A percentile compares a stretch with the other conserved stretches of the same genome.
phyloP scores from a whole-genome alignment of 2,329 filamentous ascomycete genomes.

The Pestalotiopsis sp. region DNA sequence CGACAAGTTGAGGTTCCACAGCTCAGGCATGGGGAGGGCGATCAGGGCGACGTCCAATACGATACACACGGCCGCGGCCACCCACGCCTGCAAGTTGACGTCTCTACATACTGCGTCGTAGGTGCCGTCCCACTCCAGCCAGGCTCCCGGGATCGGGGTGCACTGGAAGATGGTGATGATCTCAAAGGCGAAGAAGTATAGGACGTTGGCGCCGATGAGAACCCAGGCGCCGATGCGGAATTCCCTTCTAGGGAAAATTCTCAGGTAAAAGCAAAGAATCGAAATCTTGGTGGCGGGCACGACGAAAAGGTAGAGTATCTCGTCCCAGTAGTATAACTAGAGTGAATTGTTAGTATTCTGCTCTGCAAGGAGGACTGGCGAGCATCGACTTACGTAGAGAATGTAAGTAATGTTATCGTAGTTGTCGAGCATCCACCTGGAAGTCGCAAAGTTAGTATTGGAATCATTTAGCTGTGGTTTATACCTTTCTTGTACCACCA shows the following conservation, averaged over 20 bases:
- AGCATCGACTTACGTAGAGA: background rate
- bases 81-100: slow-evolving; percentile 23
- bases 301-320: slow-evolving; percentile 1
- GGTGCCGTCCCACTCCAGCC: slow-evolving; percentile 23
- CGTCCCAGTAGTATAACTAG: slow-evolving; percentile 8
- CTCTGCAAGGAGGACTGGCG: background rate
- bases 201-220: slow-evolving; percentile 21
- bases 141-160: slow-evolving; percentile 21
- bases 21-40: slow-evolving; percentile 22
- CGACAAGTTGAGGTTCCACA: slow-evolving; percentile 20
- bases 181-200: slow-evolving; percentile 20
- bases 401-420: slow-evolving; percentile 3
- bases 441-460: no score
- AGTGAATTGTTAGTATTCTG: background rate
- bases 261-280: slow-evolving; percentile 29
- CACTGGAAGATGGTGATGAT: slow-evolving; percentile 24
- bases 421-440: background rate
- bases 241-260: slow-evolving; percentile 20
- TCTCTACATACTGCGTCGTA: slow-evolving; percentile 18
- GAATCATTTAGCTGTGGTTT: no score
- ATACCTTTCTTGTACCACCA: no score
- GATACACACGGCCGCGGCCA: slow-evolving; percentile 20
- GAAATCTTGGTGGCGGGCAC: slow-evolving; percentile 24
- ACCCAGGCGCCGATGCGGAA: slow-evolving; percentile 11
- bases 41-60: slow-evolving; percentile 21